Base-by-base conservation (phyloP, 495 filamentous ascomycete species). In the Trichoderma asperelloides region DNA sequence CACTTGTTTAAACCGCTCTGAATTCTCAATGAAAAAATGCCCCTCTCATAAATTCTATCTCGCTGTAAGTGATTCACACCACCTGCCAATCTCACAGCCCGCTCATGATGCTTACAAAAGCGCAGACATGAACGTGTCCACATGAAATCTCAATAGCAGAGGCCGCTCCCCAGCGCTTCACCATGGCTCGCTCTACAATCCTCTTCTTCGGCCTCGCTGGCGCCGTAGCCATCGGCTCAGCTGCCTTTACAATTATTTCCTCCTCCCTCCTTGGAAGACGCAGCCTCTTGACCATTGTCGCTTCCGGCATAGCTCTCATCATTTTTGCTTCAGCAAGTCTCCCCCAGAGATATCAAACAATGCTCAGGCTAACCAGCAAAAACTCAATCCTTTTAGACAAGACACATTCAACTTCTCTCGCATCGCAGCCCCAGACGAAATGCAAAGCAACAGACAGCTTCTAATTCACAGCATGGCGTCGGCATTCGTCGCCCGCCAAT, bases 321-420 rank as follows among this genome's bases (percentile, higher is more conserved):
- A 23, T 64, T 33, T 43, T 64, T 33, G 62, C 62, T 15, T 60
- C 55, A 33, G 62, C 12, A 43, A 64, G 62, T 43, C 62, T 27
- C 62, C 30, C 37, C 23, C 8, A 16, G 2, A 23, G 2, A 27
- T 16, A 21, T 37, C 6, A 51, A 16, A 6, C n/a, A 23, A 16
- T 21, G 11, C 49, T 18, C 13, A 33, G n/a, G 16, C 12, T 63
- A 37, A 63, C 62, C 37, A 21, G 7, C 62, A 63, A 23, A n/a
- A n/a, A n/a, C n/a, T n/a, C n/a, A n/a, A n/a, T n/a, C 16, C 30
- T 63, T 11, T 13, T 43, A 64, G 62, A 43, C 62, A 64, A 15
- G 62, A n/a, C 62, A 64, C 23, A 64, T 64, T n/a, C 62, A 64
- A 33, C 62, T 64, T n/a, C 62, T 64, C 28, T 40, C 33, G 2